Conservation (phyloP, 441 rosid species). For the Kokia cookei region DNA sequence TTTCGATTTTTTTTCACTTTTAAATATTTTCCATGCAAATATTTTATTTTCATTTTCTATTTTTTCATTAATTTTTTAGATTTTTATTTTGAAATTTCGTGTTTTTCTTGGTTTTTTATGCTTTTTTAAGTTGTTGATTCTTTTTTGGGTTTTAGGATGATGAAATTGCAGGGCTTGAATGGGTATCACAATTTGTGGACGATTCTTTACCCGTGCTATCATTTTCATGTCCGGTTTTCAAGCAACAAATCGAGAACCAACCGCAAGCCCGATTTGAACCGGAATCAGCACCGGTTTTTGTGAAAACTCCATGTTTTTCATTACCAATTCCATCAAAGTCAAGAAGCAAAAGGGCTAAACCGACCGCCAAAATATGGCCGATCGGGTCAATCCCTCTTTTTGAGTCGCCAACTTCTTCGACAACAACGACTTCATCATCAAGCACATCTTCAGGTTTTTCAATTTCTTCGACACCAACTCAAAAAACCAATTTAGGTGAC, state of each 20-base stretch:
- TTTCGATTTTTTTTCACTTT: too few relatives aligned
- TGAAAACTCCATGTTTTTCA: conserved; percentile 11
- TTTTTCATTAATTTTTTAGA: background rate
- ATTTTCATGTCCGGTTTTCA: background rate
- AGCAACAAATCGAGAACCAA: background rate
- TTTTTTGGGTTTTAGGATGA: conserved; percentile 21
- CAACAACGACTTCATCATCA: conserved; percentile 13
- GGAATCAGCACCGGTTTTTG: conserved; percentile 4
- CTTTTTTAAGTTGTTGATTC: background rate
- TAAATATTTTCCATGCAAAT: background rate
- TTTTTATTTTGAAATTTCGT: too few relatives aligned
- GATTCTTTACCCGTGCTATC: conserved; percentile 24
- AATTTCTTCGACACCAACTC: background rate
- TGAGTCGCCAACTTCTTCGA: conserved; percentile 16
- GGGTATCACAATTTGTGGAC: conserved; percentile 40
- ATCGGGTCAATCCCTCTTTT: conserved; percentile 6
- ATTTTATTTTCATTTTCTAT: background rate
- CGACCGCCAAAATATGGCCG: conserved; percentile 22
- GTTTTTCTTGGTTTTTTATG: too few relatives aligned
- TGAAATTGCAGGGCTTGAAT: conserved; percentile 34
- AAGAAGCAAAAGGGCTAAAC: conserved; percentile 24
- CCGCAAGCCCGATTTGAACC: conserved; percentile 11
- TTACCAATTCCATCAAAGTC: conserved; percentile 21
- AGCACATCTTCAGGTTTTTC: conserved; percentile 12
- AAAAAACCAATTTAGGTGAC: background rate